phyloP scores from a whole-genome alignment of 192 early-diverging fungal genomes.

The Lobosporangium transversale region DNA sequence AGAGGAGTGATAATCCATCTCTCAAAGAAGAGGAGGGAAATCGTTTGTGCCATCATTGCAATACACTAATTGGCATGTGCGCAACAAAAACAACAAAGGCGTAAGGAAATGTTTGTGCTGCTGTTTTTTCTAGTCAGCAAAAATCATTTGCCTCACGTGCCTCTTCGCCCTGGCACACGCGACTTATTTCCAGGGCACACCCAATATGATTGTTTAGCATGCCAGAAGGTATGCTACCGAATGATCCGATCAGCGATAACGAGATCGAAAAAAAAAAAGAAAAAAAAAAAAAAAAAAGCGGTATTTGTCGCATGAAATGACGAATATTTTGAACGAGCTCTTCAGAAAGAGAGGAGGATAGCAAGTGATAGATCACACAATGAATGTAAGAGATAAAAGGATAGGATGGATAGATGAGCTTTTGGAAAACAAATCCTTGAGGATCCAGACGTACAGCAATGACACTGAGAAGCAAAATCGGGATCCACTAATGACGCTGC shows the following conservation, averaged over 20 bases:
- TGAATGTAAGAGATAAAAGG: background rate
- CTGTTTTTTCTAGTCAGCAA: no score
- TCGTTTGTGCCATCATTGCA: background rate
- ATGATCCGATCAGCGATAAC: background rate
- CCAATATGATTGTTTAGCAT: background rate
- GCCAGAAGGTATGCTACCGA: no score
- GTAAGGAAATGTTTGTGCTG: no score
- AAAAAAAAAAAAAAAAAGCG: background rate
- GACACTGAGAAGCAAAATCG: background rate
- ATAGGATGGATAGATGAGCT: background rate
- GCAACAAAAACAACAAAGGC: no score
- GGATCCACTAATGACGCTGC: background rate
- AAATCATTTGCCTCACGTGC: no score
- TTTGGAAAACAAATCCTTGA: background rate
- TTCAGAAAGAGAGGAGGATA: no score
- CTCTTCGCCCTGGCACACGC: no score
- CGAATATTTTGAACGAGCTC: background rate
- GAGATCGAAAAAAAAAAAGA: background rate
- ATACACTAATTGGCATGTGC: background rate
- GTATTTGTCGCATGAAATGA: background rate
- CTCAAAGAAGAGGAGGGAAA: background rate
- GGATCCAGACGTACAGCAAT: background rate
- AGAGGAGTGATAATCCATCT: background rate
- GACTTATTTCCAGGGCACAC: no score
- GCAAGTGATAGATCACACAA: background rate